These are phyloP conservation scores for Haberlea rhodopensis DNA, from an alignment of 257 asterid species.

Conservation along the genomic window DNA sequence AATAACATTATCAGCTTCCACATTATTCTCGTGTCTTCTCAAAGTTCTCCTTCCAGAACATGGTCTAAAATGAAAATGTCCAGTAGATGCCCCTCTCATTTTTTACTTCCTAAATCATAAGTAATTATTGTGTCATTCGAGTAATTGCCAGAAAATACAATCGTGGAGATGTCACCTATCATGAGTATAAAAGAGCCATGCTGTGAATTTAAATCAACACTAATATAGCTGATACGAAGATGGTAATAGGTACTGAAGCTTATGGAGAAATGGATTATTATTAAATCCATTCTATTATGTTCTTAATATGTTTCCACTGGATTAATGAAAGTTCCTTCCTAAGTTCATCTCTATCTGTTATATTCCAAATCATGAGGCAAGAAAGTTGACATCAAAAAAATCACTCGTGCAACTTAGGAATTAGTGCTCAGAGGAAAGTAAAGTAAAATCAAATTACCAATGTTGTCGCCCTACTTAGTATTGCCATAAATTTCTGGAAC, in stretches of 20 bases:
- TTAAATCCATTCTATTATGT: no score
- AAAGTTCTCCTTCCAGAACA: constrained; percentile 40
- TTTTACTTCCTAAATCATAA: constrained; percentile 32
- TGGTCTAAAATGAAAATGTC: constrained; percentile 43
- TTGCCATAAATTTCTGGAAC: no score
- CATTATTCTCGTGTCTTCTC: constrained; percentile 47
- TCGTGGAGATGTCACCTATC: not conserved
- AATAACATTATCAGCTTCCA: constrained; percentile 38
- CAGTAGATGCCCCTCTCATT: constrained; percentile 55
- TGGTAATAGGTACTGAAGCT: not conserved
- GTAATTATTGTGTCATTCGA: not conserved
- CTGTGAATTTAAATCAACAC: not conserved
- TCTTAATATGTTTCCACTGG: no score
- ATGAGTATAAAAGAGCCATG: no score
- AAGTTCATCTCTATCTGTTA: not conserved
- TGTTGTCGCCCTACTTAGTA: not conserved
- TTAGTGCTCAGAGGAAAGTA: not conserved
- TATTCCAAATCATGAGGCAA: not conserved
- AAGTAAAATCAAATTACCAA: not conserved
- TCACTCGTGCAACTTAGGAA: not conserved
- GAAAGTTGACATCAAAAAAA: no score
- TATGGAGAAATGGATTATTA: not conserved
- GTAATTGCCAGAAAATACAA: not conserved
- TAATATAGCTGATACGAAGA: not conserved
- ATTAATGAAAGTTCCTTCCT: not conserved